A percentile compares a stretch with the other conserved stretches of the same genome.
phyloP scores from a whole-genome alignment of 2,329 filamentous ascomycete genomes.

The Hypoxylon sp. region DNA sequence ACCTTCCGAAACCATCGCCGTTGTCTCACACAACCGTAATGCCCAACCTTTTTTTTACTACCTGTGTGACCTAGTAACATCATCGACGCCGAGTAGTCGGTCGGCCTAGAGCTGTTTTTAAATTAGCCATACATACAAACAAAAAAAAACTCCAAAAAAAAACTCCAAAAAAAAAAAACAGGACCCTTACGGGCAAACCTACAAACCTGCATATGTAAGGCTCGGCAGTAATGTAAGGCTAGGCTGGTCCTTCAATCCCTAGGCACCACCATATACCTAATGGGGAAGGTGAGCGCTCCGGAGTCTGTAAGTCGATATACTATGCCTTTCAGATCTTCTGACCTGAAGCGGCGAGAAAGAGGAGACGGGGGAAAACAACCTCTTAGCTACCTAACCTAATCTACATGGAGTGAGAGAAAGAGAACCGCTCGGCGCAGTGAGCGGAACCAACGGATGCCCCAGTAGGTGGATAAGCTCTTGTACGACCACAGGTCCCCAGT shows the following conservation, averaged over 20 bases:
- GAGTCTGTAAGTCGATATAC: not conserved
- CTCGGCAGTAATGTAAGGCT: constrained; percentile 10
- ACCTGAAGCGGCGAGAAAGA: constrained; percentile 1
- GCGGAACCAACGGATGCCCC: not conserved
- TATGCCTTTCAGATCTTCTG: constrained; percentile 3
- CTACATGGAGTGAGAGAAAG: not conserved
- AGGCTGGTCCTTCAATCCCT: constrained; percentile 4
- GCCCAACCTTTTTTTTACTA: not conserved
- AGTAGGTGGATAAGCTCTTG: not conserved
- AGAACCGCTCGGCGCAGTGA: not conserved
- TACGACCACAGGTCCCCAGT: not conserved
- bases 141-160: too few species aligned
- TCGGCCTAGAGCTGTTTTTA: constrained; percentile 16
- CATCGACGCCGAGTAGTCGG: constrained; percentile 30
- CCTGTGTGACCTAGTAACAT: constrained; percentile 32
- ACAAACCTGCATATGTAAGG: constrained; percentile 6
- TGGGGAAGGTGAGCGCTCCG: constrained; percentile 1
- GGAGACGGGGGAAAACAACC: not conserved
- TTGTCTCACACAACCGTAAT: constrained; percentile 21
- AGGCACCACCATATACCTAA: not conserved
- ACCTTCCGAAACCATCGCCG: constrained; percentile 27
- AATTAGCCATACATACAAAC: not conserved
- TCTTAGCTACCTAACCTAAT: not conserved
- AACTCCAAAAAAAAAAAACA: too few species aligned
- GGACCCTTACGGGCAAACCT: not conserved